Base-by-base conservation (phyloP, 805 yeast genomes). In the Saturnispora mendoncae region DNA sequence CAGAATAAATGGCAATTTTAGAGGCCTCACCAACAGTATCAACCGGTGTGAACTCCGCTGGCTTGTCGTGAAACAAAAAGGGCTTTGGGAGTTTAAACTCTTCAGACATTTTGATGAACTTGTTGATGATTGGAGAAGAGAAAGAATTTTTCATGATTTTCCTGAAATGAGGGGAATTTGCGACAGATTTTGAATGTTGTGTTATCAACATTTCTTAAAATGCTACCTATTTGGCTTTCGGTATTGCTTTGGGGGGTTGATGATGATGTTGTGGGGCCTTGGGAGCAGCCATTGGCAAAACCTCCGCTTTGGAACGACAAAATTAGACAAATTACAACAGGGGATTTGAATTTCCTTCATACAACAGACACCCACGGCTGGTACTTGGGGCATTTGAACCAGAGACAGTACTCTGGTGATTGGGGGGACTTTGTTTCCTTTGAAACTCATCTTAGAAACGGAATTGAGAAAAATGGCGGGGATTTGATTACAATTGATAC, bases 311-410 rank as follows among this genome's bases (percentile, higher is more conserved):
- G 35, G 37, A 34, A 27, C 9, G 42, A 39, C 27, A 27, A 29
- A 26, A 39, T 39, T 23, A 26, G 42, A 24, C 21, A 23, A 5
- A 14, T 39, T 4, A 19, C 29, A 9, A 69, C 87, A 72, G 87
- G 88, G 0, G 74, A 79, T 42, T 43, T 92, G 36, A 90, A 92
- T 62, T 84, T 92, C 51, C 53, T 90, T 20, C 97, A 90, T 54
- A 88, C 97, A 1, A 92, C 98, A 0, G 98, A 92, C 54, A 90
- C 97, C 2, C 98, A 92, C 59, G 97, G 92, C 1, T 92, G 98
- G 98, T 75, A 82, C 48, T 78, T 90, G 4, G 97, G 97, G 0
- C 98, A 90, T 63, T 52, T 76, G 30, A 78, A 79, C 49, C 97
- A 88, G 58, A 68, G 72, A 23, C 76, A 74, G 44, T 90, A 79